phyloP scores from a whole-genome alignment of 345 rosid genomes.

The Dipteronia dyeriana region DNA sequence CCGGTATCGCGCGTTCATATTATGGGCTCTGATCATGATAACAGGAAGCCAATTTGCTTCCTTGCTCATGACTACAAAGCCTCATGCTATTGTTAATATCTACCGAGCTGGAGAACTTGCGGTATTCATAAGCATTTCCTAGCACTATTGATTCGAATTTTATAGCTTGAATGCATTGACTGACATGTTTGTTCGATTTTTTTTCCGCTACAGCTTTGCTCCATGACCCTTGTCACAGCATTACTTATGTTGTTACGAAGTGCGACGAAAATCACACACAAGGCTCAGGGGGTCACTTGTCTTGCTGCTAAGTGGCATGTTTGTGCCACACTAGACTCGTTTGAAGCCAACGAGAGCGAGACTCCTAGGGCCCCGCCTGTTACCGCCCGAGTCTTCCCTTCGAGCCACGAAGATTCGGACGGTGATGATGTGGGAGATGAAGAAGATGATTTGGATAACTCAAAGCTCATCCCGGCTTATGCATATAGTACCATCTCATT shows the following conservation, averaged over 20 bases:
- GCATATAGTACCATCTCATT: conserved; percentile 76
- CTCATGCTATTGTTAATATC: conserved; percentile 50
- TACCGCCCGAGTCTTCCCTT: conserved; percentile 23
- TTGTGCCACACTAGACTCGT: conserved; percentile 76
- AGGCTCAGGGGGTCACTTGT: conserved; percentile 80
- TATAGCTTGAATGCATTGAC: neutral
- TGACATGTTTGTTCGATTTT: too few relatives aligned
- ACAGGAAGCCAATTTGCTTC: conserved; percentile 89
- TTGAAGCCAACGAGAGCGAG: conserved; percentile 64
- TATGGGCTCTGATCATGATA: conserved; percentile 62
- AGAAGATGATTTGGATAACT: conserved; percentile 85
- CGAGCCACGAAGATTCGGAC: conserved; percentile 39
- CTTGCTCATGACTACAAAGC: conserved; percentile 73
- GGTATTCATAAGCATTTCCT: conserved; percentile 27
- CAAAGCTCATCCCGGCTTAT: conserved; percentile 62
- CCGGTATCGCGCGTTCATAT: conserved; percentile 63
- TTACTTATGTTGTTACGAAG: conserved; percentile 69
- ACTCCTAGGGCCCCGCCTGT: conserved; percentile 47
- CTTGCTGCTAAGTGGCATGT: conserved; percentile 96
- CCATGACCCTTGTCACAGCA: conserved; percentile 68
- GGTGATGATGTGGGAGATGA: conserved; percentile 65
- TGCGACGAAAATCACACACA: conserved; percentile 93
- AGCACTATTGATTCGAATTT: neutral
- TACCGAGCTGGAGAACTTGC: conserved; percentile 87
- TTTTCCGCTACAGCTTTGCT: conserved; percentile 59